phyloP scores from a whole-genome alignment of 495 filamentous ascomycete genomes.

The Xylaria nigripes region DNA sequence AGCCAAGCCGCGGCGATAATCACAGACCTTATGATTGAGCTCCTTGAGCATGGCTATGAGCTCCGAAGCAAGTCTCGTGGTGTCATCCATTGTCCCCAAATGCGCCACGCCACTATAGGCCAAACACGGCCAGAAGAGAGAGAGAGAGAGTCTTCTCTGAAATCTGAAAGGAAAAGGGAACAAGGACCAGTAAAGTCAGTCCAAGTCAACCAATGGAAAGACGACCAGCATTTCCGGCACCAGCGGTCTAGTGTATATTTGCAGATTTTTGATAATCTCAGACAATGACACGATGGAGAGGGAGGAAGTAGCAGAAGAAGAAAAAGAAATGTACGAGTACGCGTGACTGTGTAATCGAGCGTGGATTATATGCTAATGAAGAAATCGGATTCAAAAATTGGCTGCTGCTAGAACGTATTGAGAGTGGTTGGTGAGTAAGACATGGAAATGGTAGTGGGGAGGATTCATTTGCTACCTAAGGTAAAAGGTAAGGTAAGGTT shows the following conservation, averaged over 20 bases:
- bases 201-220: constrained; percentile 17
- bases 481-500: neutral
- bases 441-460: neutral
- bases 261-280: neutral
- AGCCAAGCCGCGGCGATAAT: constrained; percentile 43
- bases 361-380: neutral
- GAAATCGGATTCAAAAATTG: neutral
- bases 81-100: constrained; percentile 39
- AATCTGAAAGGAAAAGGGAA: neutral
- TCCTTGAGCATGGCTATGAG: constrained; percentile 43
- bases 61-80: constrained; percentile 38
- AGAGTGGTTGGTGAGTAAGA: neutral
- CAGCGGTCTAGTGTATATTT: neutral
- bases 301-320: neutral
- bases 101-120: constrained; percentile 10
- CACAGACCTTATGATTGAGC: constrained; percentile 41
- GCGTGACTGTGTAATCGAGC: neutral
- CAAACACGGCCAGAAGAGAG: neutral
- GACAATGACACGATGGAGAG: neutral
- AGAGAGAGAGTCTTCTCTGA: no score
- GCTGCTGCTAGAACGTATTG: neutral
- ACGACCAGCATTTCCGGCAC: constrained; percentile 18
- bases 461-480: neutral
- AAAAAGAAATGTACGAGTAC: neutral
- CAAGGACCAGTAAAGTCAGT: constrained; percentile 21